These are phyloP conservation scores for Odontarrhena argentea DNA, from an alignment of 345 rosid species.

Conservation along the genomic window DNA sequence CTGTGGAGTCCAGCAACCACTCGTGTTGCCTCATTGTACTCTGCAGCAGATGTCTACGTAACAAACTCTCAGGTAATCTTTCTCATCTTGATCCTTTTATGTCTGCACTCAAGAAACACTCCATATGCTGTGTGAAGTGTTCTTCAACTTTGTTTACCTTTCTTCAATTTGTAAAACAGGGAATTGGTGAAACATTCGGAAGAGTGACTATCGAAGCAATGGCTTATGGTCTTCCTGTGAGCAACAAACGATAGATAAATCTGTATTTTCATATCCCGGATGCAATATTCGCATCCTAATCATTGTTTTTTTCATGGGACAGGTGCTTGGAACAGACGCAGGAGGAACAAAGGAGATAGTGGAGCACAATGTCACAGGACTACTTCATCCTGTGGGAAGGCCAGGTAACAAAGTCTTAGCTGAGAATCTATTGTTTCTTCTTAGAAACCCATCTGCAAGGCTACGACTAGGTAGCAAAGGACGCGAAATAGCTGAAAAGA, in stretches of 20 bases:
- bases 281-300: slow-evolving; percentile 8
- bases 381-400: slow-evolving; percentile 77
- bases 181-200: slow-evolving; percentile 94
- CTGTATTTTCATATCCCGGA: neutral
- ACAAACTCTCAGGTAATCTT: slow-evolving; percentile 82
- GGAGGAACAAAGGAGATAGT: slow-evolving; percentile 95
- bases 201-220: slow-evolving; percentile 98
- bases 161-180: slow-evolving; percentile 50
- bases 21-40: slow-evolving; percentile 82
- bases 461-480: slow-evolving; percentile 70
- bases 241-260: slow-evolving; percentile 24
- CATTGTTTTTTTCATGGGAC: slow-evolving; percentile 10
- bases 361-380: slow-evolving; percentile 79
- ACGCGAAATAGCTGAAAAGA: slow-evolving; percentile 61
- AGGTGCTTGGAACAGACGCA: slow-evolving; percentile 79
- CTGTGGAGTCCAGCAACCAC: slow-evolving; percentile 89
- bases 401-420: slow-evolving; percentile 65
- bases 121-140: slow-evolving; percentile 10
- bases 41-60: slow-evolving; percentile 93
- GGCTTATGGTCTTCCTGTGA: slow-evolving; percentile 97
- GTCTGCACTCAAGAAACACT: neutral
- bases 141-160: slow-evolving; percentile 17
- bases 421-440: slow-evolving; percentile 57
- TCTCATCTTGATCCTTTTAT: slow-evolving; percentile 19
- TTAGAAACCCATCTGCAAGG: slow-evolving; percentile 64